phyloP scores from a whole-genome alignment of 140 eudicot species.

The Oenanthe javanica region DNA sequence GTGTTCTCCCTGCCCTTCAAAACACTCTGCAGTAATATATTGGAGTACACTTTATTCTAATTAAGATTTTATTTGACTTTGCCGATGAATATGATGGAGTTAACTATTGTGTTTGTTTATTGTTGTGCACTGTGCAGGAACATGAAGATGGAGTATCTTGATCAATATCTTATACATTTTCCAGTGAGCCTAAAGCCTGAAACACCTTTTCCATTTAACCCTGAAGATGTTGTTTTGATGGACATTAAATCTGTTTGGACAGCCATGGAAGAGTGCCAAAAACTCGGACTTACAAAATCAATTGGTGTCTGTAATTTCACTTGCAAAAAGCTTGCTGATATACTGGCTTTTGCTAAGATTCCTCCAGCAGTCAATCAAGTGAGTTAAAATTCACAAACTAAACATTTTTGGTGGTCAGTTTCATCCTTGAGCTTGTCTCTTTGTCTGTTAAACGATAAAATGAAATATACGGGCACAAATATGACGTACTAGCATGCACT shows the following conservation, averaged over 20 bases:
- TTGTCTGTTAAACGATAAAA: neutral
- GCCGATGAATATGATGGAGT: neutral
- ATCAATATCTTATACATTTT: constrained; percentile 2
- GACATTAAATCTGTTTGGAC: neutral
- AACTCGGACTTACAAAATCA: neutral
- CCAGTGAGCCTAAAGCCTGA: neutral
- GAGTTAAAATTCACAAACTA: neutral
- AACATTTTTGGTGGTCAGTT: neutral
- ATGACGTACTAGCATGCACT: neutral
- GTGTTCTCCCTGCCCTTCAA: neutral
- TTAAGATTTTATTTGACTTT: neutral
- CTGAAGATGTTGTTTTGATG: neutral
- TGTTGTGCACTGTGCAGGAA: neutral
- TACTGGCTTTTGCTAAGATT: neutral
- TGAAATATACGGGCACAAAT: no score
- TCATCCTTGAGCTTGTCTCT: neutral
- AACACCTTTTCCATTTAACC: neutral
- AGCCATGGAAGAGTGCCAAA: constrained; percentile 4
- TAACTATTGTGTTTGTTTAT: neutral
- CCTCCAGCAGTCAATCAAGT: constrained; percentile 3
- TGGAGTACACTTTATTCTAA: neutral
- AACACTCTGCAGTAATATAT: neutral
- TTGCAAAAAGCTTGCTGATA: neutral
- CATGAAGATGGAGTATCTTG: neutral
- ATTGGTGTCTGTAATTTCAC: constrained; percentile 1